phyloP scores from a whole-genome alignment of 2,329 filamentous ascomycete species.

The Fusarium continuum region DNA sequence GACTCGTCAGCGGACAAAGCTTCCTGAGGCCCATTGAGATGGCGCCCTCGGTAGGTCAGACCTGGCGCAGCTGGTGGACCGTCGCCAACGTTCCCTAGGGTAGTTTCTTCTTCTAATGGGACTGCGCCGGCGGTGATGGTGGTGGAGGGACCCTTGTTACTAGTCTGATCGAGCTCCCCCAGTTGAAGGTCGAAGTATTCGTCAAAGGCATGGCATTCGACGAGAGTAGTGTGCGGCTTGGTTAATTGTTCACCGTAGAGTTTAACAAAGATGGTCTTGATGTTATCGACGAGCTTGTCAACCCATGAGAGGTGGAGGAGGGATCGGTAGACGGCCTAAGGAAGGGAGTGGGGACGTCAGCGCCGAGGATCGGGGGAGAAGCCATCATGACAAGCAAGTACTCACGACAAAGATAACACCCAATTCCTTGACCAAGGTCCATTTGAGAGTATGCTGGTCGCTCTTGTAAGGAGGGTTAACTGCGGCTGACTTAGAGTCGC shows the following conservation, averaged over 20 bases:
- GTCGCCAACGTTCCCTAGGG: conserved; percentile 44
- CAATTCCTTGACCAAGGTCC: conserved; percentile 91
- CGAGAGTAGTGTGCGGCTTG: conserved; percentile 78
- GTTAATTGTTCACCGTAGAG: conserved; percentile 89
- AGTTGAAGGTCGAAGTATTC: conserved; percentile 95
- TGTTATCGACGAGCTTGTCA: conserved; percentile 94
- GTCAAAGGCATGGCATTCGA: conserved; percentile 84
- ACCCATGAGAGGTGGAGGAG: conserved; percentile 96
- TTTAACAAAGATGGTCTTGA: conserved; percentile 89
- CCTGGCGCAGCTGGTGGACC: conserved; percentile 48
- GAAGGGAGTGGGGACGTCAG: conserved; percentile 37
- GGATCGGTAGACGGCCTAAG: conserved; percentile 93
- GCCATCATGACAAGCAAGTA: conserved; percentile 32
- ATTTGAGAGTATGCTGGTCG: conserved; percentile 94
- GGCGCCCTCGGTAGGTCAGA: conserved; percentile 53
- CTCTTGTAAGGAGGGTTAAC: conserved; percentile 81
- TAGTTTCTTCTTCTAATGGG: conserved; percentile 47
- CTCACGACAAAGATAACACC: conserved; percentile 92
- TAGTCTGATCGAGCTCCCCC: conserved; percentile 75
- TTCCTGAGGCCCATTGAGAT: conserved; percentile 49
- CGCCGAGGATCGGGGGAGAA: conserved; percentile 33
- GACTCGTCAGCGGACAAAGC: conserved; percentile 68
- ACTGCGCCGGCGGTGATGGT: conserved; percentile 42
- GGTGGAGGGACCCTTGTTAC: conserved; percentile 46
- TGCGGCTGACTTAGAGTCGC: conserved; percentile 66